These are phyloP conservation scores for Daucus carota DNA, from an alignment of 129 eudicot genomes.

Conservation along the genomic window DNA sequence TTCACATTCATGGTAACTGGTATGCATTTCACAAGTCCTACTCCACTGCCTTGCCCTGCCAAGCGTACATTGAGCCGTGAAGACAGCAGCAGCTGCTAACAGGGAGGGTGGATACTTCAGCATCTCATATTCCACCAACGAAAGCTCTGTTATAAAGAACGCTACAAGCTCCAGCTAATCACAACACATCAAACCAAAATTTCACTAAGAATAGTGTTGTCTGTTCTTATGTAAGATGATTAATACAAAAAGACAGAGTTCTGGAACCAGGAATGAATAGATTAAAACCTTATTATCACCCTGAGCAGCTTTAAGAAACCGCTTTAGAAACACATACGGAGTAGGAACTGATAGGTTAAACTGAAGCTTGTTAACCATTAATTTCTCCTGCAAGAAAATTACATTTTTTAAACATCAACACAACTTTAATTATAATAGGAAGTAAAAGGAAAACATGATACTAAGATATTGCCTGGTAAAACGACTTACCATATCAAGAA, in stretches of 20 bases:
- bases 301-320: constrained; percentile 93
- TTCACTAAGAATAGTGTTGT: not conserved
- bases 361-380: constrained; percentile 73
- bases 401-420: not conserved
- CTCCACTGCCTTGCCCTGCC: constrained; percentile 68
- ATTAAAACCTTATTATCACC: constrained; percentile 44
- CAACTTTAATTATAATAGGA: not conserved
- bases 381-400: constrained; percentile 48
- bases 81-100: constrained; percentile 82
- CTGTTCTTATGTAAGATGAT: not conserved
- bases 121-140: constrained; percentile 87
- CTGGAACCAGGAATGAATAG: not conserved
- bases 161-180: constrained; percentile 46
- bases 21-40: constrained; percentile 70
- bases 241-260: not conserved
- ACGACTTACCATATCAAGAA: constrained; percentile 64
- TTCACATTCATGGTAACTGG: constrained; percentile 60
- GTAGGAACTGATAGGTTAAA: constrained; percentile 93
- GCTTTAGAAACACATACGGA: constrained; percentile 63
- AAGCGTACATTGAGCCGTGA: constrained; percentile 71
- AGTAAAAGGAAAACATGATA: not conserved
- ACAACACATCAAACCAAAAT: not conserved
- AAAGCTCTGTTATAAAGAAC: constrained; percentile 73
- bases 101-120: constrained; percentile 69
- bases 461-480: not conserved